These are phyloP conservation scores for Salix viminalis DNA, from an alignment of 345 rosid species.

Conservation along the genomic window DNA sequence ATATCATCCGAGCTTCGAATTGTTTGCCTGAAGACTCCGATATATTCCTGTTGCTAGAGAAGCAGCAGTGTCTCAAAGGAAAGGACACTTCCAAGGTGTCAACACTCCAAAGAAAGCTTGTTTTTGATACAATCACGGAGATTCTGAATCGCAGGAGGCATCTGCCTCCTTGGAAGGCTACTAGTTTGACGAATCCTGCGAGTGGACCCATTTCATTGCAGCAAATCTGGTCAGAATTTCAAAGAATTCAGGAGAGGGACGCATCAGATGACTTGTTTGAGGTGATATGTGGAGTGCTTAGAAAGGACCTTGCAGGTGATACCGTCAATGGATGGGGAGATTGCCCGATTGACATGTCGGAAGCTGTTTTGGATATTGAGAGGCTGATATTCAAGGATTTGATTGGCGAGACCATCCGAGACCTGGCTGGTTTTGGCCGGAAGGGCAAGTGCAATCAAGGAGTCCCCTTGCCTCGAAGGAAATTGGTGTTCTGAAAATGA, in stretches of 20 bases:
- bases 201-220: slow-evolving; percentile 31
- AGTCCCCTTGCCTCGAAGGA: slow-evolving; percentile 43
- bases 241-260: slow-evolving; percentile 47
- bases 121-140: slow-evolving; percentile 63
- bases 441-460: slow-evolving; percentile 21
- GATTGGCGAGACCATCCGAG: slow-evolving; percentile 70
- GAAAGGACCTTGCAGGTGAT: slow-evolving; percentile 71
- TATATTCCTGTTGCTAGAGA: slow-evolving; percentile 62
- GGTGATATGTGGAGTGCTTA: slow-evolving; percentile 61
- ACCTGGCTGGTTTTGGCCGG: slow-evolving; percentile 44
- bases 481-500: slow-evolving; percentile 59
- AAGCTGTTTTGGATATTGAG: slow-evolving; percentile 69
- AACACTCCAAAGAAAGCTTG: slow-evolving; percentile 55
- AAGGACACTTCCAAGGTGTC: slow-evolving; percentile 49
- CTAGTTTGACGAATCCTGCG: background rate
- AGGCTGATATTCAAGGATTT: slow-evolving; percentile 78
- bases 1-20: slow-evolving; percentile 56
- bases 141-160: slow-evolving; percentile 48
- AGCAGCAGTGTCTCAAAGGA: slow-evolving; percentile 60
- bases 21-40: slow-evolving; percentile 53
- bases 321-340: slow-evolving; percentile 54
- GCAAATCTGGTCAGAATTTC: slow-evolving; percentile 66
- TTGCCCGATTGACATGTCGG: slow-evolving; percentile 62
- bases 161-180: slow-evolving; percentile 54
- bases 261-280: slow-evolving; percentile 49